Evolutionary conservation across 306 rosid species (phyloP).

Genomic region (Prunus persica): DNA sequence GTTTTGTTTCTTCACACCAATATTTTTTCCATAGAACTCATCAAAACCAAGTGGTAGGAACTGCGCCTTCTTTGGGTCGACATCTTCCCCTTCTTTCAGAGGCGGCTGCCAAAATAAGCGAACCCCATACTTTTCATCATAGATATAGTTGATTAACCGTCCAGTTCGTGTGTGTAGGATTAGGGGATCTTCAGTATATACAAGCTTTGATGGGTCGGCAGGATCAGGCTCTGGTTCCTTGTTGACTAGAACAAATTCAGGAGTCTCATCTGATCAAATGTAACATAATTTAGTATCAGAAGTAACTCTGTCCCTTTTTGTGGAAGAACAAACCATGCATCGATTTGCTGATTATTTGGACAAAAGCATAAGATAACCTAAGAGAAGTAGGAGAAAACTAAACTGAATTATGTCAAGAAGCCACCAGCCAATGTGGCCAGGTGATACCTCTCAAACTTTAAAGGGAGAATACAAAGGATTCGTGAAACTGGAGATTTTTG

Average conservation of each 20-base stretch:
- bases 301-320: neutral
- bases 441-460: neutral
- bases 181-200: conserved; percentile 67
- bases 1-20: conserved; percentile 20
- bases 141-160: conserved; percentile 62
- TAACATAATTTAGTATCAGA: neutral
- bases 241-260: conserved; percentile 77
- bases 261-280: conserved; percentile 61
- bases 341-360: neutral
- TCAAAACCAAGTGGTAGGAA: conserved; percentile 84
- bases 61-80: conserved; percentile 61
- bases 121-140: conserved; percentile 75
- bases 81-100: conserved; percentile 54
- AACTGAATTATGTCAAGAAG: neutral
- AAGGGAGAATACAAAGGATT: neutral
- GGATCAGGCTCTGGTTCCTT: conserved; percentile 91
- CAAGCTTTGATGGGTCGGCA: conserved; percentile 74
- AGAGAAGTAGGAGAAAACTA: conserved; percentile 1
- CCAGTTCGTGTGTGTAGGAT: conserved; percentile 90
- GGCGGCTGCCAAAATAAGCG: conserved; percentile 93
- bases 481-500: neutral
- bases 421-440: neutral
- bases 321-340: conserved; percentile 9
- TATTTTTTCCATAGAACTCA: conserved; percentile 61
- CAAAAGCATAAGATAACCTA: neutral